Base-by-base conservation (phyloP, 2,329 filamentous ascomycete genomes). In the Colletotrichum trifolii region DNA sequence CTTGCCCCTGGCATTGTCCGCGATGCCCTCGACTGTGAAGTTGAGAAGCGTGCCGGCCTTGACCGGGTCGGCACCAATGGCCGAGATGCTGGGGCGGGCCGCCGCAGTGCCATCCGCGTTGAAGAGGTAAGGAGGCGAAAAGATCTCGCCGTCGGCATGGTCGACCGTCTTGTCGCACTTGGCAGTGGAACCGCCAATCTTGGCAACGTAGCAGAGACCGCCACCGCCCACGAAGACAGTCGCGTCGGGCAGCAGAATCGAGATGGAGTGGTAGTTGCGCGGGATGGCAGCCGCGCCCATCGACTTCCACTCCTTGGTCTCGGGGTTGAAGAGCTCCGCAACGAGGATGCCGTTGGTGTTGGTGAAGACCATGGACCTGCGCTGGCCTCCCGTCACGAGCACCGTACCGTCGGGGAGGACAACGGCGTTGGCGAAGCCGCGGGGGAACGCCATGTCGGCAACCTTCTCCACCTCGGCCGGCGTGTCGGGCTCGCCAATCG, bases 101-200 rank as follows among this genome's bases (percentile, higher is more conserved):
- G 79, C 79, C 0, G 60, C 65, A 10, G 69, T 69, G 13, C 83
- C 84, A 46, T 82, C 75, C 3, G 70, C 39, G 36, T 79, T 81
- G 65, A 86, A 82, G 0, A 88, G 81, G 66, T 89, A 88, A 0
- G 83, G 81, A 0, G 86, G 87, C 5, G 77, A 79, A 71, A 82
- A 88, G 56, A 89, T 82, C 71, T 88, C 80, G 6, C 73, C 84
- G 66, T 88, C 83, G 43, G 78, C 79, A 67, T 89, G 86, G 60
- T 88, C 83, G 13, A 76, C 76, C 1, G 73, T 72, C 64, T 78
- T 81, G 66, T 76, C 75, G 66, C 73, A 78, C 45, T 78, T 79
- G 55, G 70, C 73, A 56, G 35, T 67, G 40, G 66, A 67, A 38
- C 40, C 66, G 25, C 53, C 47, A 40, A 67, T 60, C 8, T 34